Percentiles rank a stretch among this genome's conserved stretches.
These are phyloP conservation scores for Boletus reticuloceps DNA, from an alignment of 768 basidiomycete species.

Conservation along the genomic window DNA sequence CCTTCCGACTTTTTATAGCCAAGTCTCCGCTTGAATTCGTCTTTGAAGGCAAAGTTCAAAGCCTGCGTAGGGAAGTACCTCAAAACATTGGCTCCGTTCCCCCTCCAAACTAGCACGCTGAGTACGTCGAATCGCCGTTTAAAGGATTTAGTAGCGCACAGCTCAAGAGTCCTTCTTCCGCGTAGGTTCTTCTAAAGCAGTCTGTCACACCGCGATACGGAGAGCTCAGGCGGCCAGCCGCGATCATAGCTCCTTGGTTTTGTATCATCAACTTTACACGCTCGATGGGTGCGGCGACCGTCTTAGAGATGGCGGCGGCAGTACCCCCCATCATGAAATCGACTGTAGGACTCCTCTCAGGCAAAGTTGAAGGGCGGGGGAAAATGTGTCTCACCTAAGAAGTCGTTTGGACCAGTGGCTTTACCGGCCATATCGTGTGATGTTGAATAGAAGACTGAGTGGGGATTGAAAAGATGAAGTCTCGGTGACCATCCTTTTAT, in stretches of 20 bases:
- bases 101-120: constrained; percentile 39
- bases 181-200: constrained; percentile 34
- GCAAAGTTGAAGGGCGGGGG: background rate
- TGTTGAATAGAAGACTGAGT: constrained; percentile 9
- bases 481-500: constrained; percentile 4
- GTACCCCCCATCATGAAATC: constrained; percentile 39
- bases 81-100: constrained; percentile 42
- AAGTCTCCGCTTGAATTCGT: constrained; percentile 39
- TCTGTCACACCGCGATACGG: constrained; percentile 38
- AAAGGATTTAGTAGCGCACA: constrained; percentile 26
- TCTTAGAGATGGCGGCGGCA: constrained; percentile 37
- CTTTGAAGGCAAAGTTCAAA: constrained; percentile 49
- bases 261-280: constrained; percentile 40
- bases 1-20: constrained; percentile 36
- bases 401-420: constrained; percentile 7
- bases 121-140: background rate
- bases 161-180: constrained; percentile 37
- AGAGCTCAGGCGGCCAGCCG: constrained; percentile 34
- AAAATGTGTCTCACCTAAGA: constrained; percentile 13
- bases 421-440: constrained; percentile 5
- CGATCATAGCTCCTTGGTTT: constrained; percentile 38
- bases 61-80: constrained; percentile 49
- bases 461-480: constrained; percentile 11
- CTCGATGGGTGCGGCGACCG: constrained; percentile 40
- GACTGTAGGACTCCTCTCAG: constrained; percentile 20